phyloP scores from a whole-genome alignment of 176 grass and related monocot species.

The Carex parvula region DNA sequence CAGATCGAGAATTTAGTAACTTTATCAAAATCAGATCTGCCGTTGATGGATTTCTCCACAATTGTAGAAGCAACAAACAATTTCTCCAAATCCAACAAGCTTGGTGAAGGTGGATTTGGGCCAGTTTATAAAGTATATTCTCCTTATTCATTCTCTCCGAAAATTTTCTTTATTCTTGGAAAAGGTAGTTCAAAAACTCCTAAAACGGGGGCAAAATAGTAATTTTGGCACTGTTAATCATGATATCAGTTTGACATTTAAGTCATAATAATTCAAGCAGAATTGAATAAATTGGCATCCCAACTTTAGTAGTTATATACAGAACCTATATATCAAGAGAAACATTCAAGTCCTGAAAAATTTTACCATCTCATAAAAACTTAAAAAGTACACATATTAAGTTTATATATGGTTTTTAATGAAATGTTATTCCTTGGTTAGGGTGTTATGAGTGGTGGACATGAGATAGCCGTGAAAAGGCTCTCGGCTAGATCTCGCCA shows the following conservation, averaged over 20 bases:
- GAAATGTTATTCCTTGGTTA: neutral
- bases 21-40: conserved; percentile 72
- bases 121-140: conserved; percentile 65
- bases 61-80: conserved; percentile 62
- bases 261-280: neutral
- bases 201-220: neutral
- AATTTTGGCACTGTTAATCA: neutral
- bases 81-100: conserved; percentile 86
- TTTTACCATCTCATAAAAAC: neutral
- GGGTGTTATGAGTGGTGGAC: conserved; percentile 56
- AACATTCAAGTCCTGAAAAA: neutral
- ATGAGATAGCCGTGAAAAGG: conserved; percentile 83
- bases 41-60: conserved; percentile 59
- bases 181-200: neutral
- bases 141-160: neutral
- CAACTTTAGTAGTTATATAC: neutral
- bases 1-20: conserved; percentile 60
- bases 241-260: neutral
- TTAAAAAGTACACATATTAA: neutral
- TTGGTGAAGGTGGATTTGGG: conserved; percentile 88
- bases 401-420: neutral
- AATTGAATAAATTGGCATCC: neutral
- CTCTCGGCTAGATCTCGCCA: conserved; percentile 69
- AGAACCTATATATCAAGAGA: neutral
- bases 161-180: neutral